Conservation (phyloP, 495 filamentous ascomycete genomes). For the Schizothecium vesticola region DNA sequence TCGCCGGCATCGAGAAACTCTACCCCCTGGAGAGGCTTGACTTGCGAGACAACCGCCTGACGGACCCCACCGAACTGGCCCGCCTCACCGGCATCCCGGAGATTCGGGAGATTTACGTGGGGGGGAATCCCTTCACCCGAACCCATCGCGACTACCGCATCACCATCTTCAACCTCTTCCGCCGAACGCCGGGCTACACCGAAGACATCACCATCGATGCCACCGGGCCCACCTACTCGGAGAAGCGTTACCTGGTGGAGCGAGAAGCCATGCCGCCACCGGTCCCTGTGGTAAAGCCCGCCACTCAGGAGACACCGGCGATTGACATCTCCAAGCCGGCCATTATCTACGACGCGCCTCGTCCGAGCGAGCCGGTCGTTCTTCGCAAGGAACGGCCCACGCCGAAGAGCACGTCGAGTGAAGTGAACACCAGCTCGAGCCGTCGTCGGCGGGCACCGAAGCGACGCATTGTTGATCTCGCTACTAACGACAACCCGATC, state of each 20-base stretch:
- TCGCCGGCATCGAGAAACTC: conserved; percentile 86
- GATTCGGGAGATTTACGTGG: conserved; percentile 85
- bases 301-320: conserved; percentile 51
- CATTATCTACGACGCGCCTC: conserved; percentile 45
- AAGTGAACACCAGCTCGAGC: conserved; percentile 48
- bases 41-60: conserved; percentile 83
- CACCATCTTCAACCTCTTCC: conserved; percentile 93
- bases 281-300: conserved; percentile 69
- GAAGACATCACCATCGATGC: conserved; percentile 89
- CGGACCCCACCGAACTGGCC: conserved; percentile 85
- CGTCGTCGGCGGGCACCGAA: conserved; percentile 52
- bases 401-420: conserved; percentile 40
- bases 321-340: conserved; percentile 60
- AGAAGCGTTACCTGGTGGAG: conserved; percentile 80
- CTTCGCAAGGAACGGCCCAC: conserved; percentile 48
- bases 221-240: conserved; percentile 70
- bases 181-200: conserved; percentile 80
- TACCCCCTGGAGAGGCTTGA: conserved; percentile 85
- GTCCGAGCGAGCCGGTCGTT: conserved; percentile 37
- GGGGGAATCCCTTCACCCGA: conserved; percentile 83
- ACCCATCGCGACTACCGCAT: conserved; percentile 81
- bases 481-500: conserved; percentile 52
- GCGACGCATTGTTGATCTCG: conserved; percentile 79
- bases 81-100: conserved; percentile 86
- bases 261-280: conserved; percentile 66